phyloP scores from a whole-genome alignment of 306 rosid genomes.

The Cicer yamashitae region DNA sequence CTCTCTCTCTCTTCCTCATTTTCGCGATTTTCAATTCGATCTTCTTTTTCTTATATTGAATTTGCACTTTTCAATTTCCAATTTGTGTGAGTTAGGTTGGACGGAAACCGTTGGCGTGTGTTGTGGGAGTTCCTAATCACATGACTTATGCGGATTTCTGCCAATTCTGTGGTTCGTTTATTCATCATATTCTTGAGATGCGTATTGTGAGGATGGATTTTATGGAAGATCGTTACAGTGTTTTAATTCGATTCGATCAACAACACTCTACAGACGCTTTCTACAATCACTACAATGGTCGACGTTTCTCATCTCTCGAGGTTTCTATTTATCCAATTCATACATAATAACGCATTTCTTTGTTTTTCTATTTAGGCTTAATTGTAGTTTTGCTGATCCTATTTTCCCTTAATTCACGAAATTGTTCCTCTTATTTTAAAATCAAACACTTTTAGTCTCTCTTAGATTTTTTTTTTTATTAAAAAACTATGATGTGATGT shows the following conservation, averaged over 20 bases:
- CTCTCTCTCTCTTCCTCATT: background rate
- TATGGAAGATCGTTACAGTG: conserved; percentile 80
- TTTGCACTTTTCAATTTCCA: background rate
- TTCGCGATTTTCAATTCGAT: background rate
- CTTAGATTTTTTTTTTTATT: too few relatives aligned
- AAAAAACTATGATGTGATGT: too few relatives aligned
- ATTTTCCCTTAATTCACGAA: too few relatives aligned
- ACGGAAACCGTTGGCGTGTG: conserved; percentile 80
- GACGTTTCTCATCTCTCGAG: conserved; percentile 87
- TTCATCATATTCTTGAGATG: conserved; percentile 85
- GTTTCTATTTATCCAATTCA: background rate
- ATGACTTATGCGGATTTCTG: conserved; percentile 98
- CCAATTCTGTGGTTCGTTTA: conserved; percentile 85
- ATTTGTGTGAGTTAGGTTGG: conserved; percentile 55
- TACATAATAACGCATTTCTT: background rate
- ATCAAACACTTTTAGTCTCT: too few relatives aligned
- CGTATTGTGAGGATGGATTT: conserved; percentile 91
- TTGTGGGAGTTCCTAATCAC: conserved; percentile 92
- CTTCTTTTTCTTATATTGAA: background rate
- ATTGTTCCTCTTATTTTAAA: too few relatives aligned
- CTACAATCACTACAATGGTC: conserved; percentile 74
- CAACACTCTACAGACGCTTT: conserved; percentile 79
- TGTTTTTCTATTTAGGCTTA: conserved; percentile 1
- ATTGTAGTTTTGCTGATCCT: too few relatives aligned
- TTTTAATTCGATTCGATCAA: conserved; percentile 74